Percentiles rank a stretch among this genome's conserved stretches.
Evolutionary conservation across 441 rosid genomes (phyloP).

Genomic region (Corymbia calophylla): DNA sequence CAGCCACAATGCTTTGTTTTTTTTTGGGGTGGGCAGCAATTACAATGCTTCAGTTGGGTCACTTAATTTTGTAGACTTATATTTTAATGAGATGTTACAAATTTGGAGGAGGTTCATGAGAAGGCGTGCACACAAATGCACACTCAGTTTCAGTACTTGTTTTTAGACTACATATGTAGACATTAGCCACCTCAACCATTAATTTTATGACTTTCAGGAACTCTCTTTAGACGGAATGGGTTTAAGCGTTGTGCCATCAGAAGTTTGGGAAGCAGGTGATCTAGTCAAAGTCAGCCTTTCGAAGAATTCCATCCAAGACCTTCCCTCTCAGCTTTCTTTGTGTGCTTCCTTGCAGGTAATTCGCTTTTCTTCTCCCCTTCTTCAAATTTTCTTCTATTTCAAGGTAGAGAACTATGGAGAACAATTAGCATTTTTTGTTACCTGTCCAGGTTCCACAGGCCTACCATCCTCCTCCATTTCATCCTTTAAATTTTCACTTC

Average conservation of each 20-base stretch:
- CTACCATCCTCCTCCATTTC: neutral
- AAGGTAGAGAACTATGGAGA: neutral
- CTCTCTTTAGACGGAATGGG: slow-evolving; percentile 68
- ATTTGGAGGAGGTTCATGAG: neutral
- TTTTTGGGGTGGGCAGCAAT: neutral
- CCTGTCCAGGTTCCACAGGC: neutral
- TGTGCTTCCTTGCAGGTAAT: slow-evolving; percentile 67
- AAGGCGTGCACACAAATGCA: neutral
- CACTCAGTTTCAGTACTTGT: neutral
- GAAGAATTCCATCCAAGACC: slow-evolving; percentile 69
- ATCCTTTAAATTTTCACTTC: neutral
- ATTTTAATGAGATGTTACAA: neutral
- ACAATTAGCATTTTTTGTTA: neutral
- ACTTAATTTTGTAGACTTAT: neutral
- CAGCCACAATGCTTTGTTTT: neutral
- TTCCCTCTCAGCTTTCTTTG: slow-evolving; percentile 69
- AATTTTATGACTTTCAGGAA: slow-evolving; percentile 39
- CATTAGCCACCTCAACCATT: neutral
- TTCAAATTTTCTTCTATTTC: neutral
- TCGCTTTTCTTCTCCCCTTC: neutral
- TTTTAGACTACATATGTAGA: neutral
- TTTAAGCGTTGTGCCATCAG: slow-evolving; percentile 68
- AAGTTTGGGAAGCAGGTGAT: slow-evolving; percentile 79
- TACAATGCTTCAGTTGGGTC: neutral
- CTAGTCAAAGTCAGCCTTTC: slow-evolving; percentile 74